Conservation (phyloP, 108 stramenopile species). For the Craspedostauros australis region DNA sequence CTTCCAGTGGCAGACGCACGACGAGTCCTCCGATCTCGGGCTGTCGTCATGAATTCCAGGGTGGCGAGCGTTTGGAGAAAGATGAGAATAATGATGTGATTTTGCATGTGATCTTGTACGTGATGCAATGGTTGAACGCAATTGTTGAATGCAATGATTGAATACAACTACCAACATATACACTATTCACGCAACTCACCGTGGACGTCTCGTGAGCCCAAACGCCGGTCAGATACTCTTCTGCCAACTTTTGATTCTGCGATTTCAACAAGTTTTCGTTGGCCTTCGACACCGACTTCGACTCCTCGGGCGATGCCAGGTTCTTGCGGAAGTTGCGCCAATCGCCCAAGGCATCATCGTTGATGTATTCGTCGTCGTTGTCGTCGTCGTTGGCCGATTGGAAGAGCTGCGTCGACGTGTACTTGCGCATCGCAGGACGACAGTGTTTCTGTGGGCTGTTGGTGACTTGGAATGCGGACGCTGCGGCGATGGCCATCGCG, state of each 20-base stretch:
- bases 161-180: neutral
- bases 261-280: constrained; percentile 52
- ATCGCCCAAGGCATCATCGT: constrained; percentile 41
- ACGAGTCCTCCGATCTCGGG: constrained; percentile 81
- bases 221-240: constrained; percentile 54
- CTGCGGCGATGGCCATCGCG: no score
- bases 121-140: neutral
- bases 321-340: constrained; percentile 60
- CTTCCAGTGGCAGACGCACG: constrained; percentile 73
- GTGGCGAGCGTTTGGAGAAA: no score
- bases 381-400: constrained; percentile 49
- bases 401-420: no score
- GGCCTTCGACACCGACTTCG: constrained; percentile 40
- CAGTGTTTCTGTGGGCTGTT: no score
- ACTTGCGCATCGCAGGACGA: no score
- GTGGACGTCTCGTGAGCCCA: constrained; percentile 69
- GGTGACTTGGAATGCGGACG: no score
- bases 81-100: neutral
- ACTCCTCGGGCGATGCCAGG: constrained; percentile 15
- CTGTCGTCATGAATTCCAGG: constrained; percentile 13
- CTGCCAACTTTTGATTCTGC: constrained; percentile 46
- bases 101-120: no score
- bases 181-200: constrained; percentile 29
- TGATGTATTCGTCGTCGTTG: constrained; percentile 47
- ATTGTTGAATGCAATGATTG: neutral